Base-by-base conservation (phyloP, 2,329 filamentous ascomycete species). In the Calonectria pseudoturangicola region DNA sequence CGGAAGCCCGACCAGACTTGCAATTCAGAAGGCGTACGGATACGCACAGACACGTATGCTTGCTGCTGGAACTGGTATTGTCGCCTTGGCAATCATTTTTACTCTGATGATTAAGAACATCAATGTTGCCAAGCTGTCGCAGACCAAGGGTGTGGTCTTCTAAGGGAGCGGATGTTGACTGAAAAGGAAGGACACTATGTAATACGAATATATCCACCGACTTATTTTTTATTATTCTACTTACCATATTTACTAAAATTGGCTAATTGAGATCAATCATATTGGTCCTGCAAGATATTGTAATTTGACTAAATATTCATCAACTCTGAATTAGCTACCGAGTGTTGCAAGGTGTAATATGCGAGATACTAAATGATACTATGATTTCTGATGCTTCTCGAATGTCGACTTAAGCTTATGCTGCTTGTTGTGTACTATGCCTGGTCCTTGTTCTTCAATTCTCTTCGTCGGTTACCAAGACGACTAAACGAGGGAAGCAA, bases 21-120 rank as follows among this genome's bases (percentile, higher is more conserved):
- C 87, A 0, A 92, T 93, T 76, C 91, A 92, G 78, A 79, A 84
- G 10, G 89, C 91, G 0, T 93, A 93, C 72, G 87, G 84, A 1
- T 87, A 88, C 70, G 86, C 87, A 0, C 88, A 89, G 82, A 83
- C 84, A 41, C 80, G 84, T 21, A 88, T 90, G 86, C 79, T 89
- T 41, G 80, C 81, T n/a, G 81, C 81, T 0, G 83, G 82, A 5
- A 82, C 80, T 0, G 81, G 79, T 1, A 76, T 84, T 12, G 83
- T 84, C 79, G 77, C 72, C 0, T 51, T 85, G 36, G 73, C 77
- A 0, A 77, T 84, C 21, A 72, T 86, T 2, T 87, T 84, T 76
- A 78, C 85, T 2, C 76, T 88, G 16, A 81, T 89, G 81, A 86
- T 90, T 70, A 85, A 81, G 76, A 87, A 91, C 75, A 85, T 89